Base-by-base conservation (phyloP, 257 asterid genomes). In the Salvia hispanica region DNA sequence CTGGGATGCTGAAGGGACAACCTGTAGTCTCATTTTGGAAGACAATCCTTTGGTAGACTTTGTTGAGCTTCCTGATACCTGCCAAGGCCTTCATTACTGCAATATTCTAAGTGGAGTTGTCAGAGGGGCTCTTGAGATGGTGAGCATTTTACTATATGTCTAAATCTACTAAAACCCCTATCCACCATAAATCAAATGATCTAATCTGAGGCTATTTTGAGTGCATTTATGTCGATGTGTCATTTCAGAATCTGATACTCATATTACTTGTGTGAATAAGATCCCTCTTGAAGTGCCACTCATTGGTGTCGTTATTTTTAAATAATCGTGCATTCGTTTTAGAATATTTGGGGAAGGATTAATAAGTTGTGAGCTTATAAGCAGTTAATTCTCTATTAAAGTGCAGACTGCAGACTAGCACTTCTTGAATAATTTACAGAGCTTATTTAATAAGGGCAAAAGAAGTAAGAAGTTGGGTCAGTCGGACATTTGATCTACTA, bases 41-140 rank as follows among this genome's bases (percentile, higher is more conserved):
- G 99, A 94, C 69, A 94, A 94, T 79, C 99, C 96, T 16, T 79
- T 91, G 70, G 96, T 91, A 53, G 99, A 94, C 77, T 94, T 94
- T 77, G 97, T 94, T 62, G 99, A 94, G 84, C 96, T 91, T 71
- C 99, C 97, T 52, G 97, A 91, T 72, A 91, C 91, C 54, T 94
- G 97, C 72, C 99, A 94, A 78, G 97, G 99, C 69, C 90, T 94
- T 71, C 77, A 83, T 56, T 94, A 94, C 43, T 91, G 99, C 91
- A 94, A 94, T 75, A 83, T 94, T 69, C 69, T 94, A 53, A 91
- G 97, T 78, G 99, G 97, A 70, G 96, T 94, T 61, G 76, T 94
- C 76, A 78, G 90, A 69, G 99, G 99, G 74, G 95, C 99, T 53
- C 80, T 94, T 58, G 96, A 94, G 85, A 94, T 91, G 99, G 99